These are phyloP conservation scores for Aspergillus hiratsukae DNA, from an alignment of 2,329 filamentous ascomycete species.

Conservation along the genomic window DNA sequence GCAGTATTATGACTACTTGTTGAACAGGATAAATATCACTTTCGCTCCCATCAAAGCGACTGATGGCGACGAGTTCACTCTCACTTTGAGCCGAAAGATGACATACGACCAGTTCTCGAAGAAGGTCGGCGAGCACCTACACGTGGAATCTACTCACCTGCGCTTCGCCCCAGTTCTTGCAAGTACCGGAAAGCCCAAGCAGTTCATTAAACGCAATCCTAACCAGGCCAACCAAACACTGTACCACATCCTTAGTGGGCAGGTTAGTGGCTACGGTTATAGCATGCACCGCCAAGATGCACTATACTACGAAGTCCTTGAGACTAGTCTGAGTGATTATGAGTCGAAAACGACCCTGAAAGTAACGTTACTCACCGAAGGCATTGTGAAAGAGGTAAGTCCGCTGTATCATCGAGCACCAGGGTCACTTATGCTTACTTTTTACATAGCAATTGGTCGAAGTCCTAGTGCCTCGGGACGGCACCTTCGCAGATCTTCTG, in stretches of 20 bases:
- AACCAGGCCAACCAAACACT: conserved; percentile 68
- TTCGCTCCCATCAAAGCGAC: conserved; percentile 62
- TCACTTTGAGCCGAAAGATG: conserved; percentile 82
- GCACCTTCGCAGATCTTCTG: conserved; percentile 73
- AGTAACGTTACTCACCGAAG: conserved; percentile 80
- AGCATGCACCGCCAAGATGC: conserved; percentile 67
- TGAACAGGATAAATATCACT: conserved; percentile 73
- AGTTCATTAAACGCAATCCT: conserved; percentile 68
- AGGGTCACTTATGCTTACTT: conserved; percentile 10
- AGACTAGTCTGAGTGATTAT: conserved; percentile 88
- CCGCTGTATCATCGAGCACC: neutral
- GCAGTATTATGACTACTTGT: conserved; percentile 88
- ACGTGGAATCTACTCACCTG: conserved; percentile 76
- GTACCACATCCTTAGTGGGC: conserved; percentile 70
- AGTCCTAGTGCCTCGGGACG: conserved; percentile 81
- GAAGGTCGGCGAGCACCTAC: conserved; percentile 73
- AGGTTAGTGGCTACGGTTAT: conserved; percentile 67
- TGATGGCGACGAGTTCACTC: conserved; percentile 63
- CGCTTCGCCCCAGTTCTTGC: conserved; percentile 85
- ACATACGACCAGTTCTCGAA: conserved; percentile 81
- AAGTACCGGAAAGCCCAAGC: conserved; percentile 71
- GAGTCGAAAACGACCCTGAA: conserved; percentile 89
- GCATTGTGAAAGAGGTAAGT: conserved; percentile 80
- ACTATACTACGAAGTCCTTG: conserved; percentile 86
- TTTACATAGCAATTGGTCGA: conserved; percentile 65